Conservation (phyloP, 257 asterid species). For the Solanum bulbocastanum region DNA sequence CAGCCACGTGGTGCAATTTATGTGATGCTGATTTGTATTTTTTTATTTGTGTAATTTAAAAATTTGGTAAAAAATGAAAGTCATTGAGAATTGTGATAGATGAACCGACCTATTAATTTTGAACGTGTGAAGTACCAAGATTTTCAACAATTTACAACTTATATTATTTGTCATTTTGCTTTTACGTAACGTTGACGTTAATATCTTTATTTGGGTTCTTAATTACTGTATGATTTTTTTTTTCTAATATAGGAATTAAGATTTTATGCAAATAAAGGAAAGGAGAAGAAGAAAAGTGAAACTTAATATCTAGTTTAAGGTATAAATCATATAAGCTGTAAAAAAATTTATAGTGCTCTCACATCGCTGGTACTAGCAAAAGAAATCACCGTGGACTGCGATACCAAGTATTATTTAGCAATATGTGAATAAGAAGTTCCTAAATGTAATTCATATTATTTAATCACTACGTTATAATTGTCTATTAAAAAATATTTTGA, state of each 20-base stretch:
- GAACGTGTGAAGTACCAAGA: background rate
- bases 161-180: background rate
- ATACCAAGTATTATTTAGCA: too few relatives aligned
- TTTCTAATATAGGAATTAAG: background rate
- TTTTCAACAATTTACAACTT: background rate
- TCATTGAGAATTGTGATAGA: background rate
- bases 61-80: background rate
- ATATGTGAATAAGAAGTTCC: too few relatives aligned
- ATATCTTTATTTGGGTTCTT: background rate
- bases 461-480: too few relatives aligned
- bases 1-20: slow-evolving; percentile 13
- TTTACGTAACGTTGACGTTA: background rate
- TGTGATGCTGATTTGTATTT: background rate
- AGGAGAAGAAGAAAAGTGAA: background rate
- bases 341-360: too few relatives aligned
- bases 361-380: too few relatives aligned
- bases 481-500: too few relatives aligned
- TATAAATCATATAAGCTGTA: background rate
- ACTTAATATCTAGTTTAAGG: background rate
- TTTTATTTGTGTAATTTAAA: background rate
- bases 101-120: background rate
- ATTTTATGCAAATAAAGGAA: background rate
- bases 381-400: too few relatives aligned
- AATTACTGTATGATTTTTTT: too few relatives aligned
- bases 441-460: too few relatives aligned